A percentile compares a stretch with the other conserved stretches of the same genome.
These are phyloP conservation scores for Dactylellina parvicollis DNA, from an alignment of 2,329 filamentous ascomycete species.

Conservation along the genomic window DNA sequence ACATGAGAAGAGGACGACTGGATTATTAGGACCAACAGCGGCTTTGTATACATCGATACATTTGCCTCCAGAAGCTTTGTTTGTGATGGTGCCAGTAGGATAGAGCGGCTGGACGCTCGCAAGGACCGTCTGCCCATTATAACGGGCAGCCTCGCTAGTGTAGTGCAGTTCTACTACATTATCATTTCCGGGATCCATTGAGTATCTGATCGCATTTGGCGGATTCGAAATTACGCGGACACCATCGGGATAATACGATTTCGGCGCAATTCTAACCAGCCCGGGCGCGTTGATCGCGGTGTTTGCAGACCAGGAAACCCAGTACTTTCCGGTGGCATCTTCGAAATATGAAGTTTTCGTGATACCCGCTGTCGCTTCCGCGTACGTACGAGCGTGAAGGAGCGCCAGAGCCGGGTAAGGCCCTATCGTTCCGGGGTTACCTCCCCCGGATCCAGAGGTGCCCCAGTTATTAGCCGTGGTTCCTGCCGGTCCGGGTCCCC, in stretches of 20 bases:
- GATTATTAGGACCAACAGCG: constrained; percentile 23
- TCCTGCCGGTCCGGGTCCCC: constrained; percentile 9
- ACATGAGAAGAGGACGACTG: constrained; percentile 37
- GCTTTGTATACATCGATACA: constrained; percentile 47
- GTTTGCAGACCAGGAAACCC: constrained; percentile 47
- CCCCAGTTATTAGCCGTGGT: neutral
- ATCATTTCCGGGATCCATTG: constrained; percentile 18
- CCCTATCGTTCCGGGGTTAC: neutral
- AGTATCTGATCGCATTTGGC: constrained; percentile 26
- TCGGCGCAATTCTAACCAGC: constrained; percentile 42
- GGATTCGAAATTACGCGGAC: constrained; percentile 41
- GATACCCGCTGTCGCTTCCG: constrained; percentile 45
- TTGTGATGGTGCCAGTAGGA: constrained; percentile 46
- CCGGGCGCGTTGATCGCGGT: constrained; percentile 37
- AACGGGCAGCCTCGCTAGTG: constrained; percentile 1
- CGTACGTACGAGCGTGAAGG: constrained; percentile 42
- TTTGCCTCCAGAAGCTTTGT: constrained; percentile 31
- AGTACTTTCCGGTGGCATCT: constrained; percentile 46
- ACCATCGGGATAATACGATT: constrained; percentile 45
- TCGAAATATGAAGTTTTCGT: constrained; percentile 46
- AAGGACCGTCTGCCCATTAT: constrained; percentile 22
- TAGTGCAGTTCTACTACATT: constrained; percentile 44
- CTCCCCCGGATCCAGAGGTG: neutral
- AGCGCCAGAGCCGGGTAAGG: constrained; percentile 17
- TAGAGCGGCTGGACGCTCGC: constrained; percentile 45